A percentile compares a stretch with the other conserved stretches of the same genome.
phyloP scores from a whole-genome alignment of 169 alveolate species.

The Plasmodium gonderi region DNA sequence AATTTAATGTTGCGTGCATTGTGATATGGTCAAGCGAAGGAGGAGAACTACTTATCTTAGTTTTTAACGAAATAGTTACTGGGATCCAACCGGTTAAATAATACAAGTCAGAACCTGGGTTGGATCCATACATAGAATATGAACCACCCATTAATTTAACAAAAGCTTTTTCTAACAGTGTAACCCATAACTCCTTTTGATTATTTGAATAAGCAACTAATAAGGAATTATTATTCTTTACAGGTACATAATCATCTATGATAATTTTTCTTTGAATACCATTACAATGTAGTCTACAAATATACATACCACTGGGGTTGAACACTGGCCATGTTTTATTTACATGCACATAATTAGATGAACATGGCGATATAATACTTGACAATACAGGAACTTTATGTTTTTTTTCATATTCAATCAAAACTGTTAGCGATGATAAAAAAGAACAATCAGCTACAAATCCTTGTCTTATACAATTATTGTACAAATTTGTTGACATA shows the following conservation, averaged over 20 bases:
- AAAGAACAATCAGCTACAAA: conserved; percentile 95
- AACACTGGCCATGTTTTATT: conserved; percentile 76
- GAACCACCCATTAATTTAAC: conserved; percentile 92
- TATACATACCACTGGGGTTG: conserved; percentile 89
- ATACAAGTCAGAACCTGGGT: conserved; percentile 94
- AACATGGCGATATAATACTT: conserved; percentile 71
- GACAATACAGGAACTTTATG: conserved; percentile 84
- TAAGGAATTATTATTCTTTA: conserved; percentile 79
- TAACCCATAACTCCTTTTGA: conserved; percentile 91
- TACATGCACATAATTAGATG: conserved; percentile 16
- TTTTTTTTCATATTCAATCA: conserved; percentile 90
- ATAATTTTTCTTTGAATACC: conserved; percentile 92
- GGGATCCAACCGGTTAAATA: conserved; percentile 96
- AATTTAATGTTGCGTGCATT: conserved; percentile 12
- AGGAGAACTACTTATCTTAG: conserved; percentile 78
- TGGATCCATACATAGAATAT: conserved; percentile 92
- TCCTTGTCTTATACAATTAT: conserved; percentile 89
- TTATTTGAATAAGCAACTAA: conserved; percentile 91
- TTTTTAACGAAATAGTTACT: conserved; percentile 87
- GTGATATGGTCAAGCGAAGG: conserved; percentile 68
- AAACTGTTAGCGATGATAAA: conserved; percentile 89
- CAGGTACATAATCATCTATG: conserved; percentile 94
- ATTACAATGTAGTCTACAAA: conserved; percentile 89
- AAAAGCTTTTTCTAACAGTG: conserved; percentile 94
- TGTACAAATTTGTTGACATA: conserved; percentile 77